Evolutionary conservation across 2,329 filamentous ascomycete genomes (phyloP), one percentile per base, ranked within the genome.

Genomic region (Colletotrichum sublineola): DNA sequence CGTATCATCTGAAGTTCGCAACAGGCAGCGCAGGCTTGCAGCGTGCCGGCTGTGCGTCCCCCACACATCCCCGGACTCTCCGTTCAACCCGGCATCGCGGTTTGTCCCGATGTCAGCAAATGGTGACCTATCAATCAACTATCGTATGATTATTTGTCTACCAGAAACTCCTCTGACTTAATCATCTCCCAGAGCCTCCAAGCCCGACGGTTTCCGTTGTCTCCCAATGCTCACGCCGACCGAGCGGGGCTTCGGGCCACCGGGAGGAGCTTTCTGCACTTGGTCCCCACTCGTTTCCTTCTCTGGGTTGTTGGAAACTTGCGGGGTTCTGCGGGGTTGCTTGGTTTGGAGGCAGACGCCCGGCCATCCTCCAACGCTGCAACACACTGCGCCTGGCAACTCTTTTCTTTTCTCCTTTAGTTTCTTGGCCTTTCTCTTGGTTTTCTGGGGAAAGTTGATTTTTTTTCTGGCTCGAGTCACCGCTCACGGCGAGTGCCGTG

Each of bases 321-420:
- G 68, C 57, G 68, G 68, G 68, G 64, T 67, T 71, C 55, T 67
- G 63, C 63, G 68, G 68, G 68, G 63, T 67, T 61, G 48, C 63
- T 46, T 29, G 29, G 36, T 38, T 33, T 46, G n/a, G 48, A 42
- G 61, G 52, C 44, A 53, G 29, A 36, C 52, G 52, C 67, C 36
- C 46, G 44, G 36, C 42, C 42, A 61, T 18, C 20, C 15, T 33
- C 42, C 58, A 42, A 15, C 40, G 5, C 11, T 42, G 40, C 40
- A 42, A 38, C 36, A 42, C 40, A 42, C 36, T 36, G 57, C 48
- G 48, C 48, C 38, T 52, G 31, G n/a, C n/a, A 62, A 52, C 33
- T 36, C 50, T 58, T 42, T 42, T 24, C 36, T 36, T 48, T 29
- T 7, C 67, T 24, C 24, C 24, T 24, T 24, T 1, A 24, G 24